phyloP scores from a whole-genome alignment of 1,284 basidiomycete genomes.

The Limonomyces culmigenus region DNA sequence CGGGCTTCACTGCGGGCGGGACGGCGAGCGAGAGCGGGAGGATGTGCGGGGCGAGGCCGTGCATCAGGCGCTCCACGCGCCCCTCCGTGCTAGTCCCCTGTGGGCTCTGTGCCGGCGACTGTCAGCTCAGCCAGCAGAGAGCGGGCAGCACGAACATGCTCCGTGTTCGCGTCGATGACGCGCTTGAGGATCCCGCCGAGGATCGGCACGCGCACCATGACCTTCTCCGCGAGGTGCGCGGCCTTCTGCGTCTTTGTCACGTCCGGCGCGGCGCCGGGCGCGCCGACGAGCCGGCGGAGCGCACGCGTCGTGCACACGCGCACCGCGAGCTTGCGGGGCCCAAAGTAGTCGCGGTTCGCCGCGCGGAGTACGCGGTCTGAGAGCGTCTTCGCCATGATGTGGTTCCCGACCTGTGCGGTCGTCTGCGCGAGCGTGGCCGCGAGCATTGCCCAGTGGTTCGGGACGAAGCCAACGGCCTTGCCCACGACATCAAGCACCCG shows the following conservation, averaged over 20 bases:
- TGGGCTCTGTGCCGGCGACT: conserved; percentile 7
- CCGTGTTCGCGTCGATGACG: not conserved
- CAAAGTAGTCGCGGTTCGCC: conserved; percentile 13
- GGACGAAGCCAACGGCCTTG: conserved; percentile 10
- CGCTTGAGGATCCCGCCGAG: not conserved
- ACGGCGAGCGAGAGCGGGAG: too few species aligned
- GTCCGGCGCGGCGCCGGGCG: conserved; percentile 3
- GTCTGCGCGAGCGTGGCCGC: conserved; percentile 10
- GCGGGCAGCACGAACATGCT: conserved; percentile 2
- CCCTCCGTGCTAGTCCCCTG: too few species aligned
- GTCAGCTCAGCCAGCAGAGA: conserved; percentile 2
- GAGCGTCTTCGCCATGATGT: conserved; percentile 13
- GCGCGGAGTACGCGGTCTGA: conserved; percentile 14
- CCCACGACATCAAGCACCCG: conserved; percentile 9
- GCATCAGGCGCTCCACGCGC: too few species aligned
- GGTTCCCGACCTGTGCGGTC: conserved; percentile 10
- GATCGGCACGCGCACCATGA: conserved; percentile 4
- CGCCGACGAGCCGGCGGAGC: conserved; percentile 9
- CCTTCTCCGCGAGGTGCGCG: conserved; percentile 2
- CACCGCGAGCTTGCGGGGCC: conserved; percentile 11
- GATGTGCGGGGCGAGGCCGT: too few species aligned
- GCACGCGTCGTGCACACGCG: conserved; percentile 13
- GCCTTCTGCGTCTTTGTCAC: conserved; percentile 2
- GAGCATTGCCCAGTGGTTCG: conserved; percentile 11
- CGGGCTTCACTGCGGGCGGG: too few species aligned